Conservation (phyloP, 2,329 filamentous ascomycete species). For the Septoria petroselini region DNA sequence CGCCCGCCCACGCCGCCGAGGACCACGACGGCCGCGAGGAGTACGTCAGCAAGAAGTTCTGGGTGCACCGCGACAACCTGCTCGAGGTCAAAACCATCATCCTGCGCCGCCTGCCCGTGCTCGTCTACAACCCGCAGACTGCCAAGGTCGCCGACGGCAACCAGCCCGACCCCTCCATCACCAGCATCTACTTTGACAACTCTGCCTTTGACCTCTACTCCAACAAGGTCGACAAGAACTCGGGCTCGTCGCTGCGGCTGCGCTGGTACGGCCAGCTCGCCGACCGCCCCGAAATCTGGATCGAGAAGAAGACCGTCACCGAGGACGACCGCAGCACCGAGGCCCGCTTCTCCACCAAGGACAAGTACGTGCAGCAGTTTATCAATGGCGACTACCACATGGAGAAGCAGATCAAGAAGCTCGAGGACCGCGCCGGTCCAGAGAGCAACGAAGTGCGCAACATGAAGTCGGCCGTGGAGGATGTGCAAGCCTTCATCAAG, state of each 20-base stretch:
- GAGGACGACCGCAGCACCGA: conserved; percentile 75
- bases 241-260: conserved; percentile 78
- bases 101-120: conserved; percentile 80
- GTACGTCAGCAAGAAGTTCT: conserved; percentile 53
- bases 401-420: conserved; percentile 85
- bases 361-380: conserved; percentile 87
- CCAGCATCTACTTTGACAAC: conserved; percentile 94
- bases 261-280: conserved; percentile 88
- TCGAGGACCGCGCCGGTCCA: conserved; percentile 70
- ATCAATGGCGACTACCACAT: conserved; percentile 83
- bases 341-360: conserved; percentile 79
- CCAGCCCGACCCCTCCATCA: conserved; percentile 81
- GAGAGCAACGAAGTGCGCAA: conserved; percentile 63
- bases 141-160: conserved; percentile 77
- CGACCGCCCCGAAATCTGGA: conserved; percentile 71
- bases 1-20: conserved; percentile 21
- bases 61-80: conserved; percentile 93
- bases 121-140: conserved; percentile 87
- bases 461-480: conserved; percentile 68
- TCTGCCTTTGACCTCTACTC: conserved; percentile 80
- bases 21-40: conserved; percentile 30
- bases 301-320: conserved; percentile 86
- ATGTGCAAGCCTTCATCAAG: conserved; percentile 77
- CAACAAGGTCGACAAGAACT: conserved; percentile 73
- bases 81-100: conserved; percentile 97